A percentile compares a stretch with the other conserved stretches of the same genome.
Evolutionary conservation across 176 grass and related monocot genomes (phyloP).

Genomic region (Dactylis glomerata): DNA sequence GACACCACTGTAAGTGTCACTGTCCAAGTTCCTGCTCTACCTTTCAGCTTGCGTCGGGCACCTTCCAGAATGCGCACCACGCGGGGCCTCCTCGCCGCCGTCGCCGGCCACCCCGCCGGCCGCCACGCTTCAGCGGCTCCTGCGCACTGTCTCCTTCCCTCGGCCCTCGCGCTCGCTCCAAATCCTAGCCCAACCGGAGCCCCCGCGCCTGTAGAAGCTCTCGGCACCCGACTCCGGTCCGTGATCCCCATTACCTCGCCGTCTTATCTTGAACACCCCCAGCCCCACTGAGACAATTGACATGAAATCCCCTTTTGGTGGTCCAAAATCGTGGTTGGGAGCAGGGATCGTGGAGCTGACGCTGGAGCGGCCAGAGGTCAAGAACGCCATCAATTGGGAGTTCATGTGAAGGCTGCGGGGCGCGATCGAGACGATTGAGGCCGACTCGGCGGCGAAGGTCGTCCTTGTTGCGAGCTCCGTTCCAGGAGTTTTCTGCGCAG

Average conservation of each 20-base stretch:
- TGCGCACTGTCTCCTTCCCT: background rate
- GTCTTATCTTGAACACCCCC: background rate
- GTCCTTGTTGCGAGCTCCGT: conserved; percentile 79
- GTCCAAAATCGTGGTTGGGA: background rate
- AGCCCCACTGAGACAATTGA: background rate
- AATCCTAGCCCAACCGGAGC: conserved; percentile 38
- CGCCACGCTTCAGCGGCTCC: conserved; percentile 10
- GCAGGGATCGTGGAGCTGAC: conserved; percentile 72
- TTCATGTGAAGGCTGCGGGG: conserved; percentile 44
- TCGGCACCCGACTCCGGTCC: conserved; percentile 50
- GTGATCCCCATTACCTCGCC: background rate
- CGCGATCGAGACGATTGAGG: conserved; percentile 41
- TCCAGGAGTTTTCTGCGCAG: conserved; percentile 71
- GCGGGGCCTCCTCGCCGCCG: conserved; percentile 24
- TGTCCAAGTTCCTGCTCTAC: background rate
- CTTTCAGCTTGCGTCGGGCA: background rate
- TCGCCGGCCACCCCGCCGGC: conserved; percentile 25
- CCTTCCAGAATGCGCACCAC: conserved; percentile 14
- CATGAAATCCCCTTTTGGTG: background rate
- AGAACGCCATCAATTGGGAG: conserved; percentile 86
- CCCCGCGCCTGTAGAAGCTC: conserved; percentile 50
- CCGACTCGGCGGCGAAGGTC: conserved; percentile 54
- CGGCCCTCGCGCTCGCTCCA: conserved; percentile 16
- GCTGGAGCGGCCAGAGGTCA: conserved; percentile 58
- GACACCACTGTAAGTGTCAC: background rate